These are phyloP conservation scores for Cladophialophora chaetospira DNA, from an alignment of 2,329 filamentous ascomycete species.

Conservation along the genomic window DNA sequence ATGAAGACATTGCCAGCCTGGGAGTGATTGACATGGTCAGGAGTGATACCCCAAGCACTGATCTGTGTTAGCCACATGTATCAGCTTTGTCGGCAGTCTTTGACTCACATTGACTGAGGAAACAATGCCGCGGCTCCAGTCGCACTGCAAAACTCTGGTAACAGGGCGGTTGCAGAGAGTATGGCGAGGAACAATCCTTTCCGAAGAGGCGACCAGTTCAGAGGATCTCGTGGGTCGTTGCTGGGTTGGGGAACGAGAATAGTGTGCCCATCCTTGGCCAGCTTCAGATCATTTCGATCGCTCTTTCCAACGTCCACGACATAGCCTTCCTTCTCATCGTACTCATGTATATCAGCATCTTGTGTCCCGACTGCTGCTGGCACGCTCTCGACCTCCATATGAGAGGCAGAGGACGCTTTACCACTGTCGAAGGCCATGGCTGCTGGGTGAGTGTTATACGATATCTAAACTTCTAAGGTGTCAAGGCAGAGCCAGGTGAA, in stretches of 20 bases:
- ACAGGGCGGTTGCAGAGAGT: not conserved
- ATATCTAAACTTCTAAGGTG: too few species aligned
- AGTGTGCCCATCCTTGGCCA: not conserved
- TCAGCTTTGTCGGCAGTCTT: not conserved
- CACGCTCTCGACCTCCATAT: too few species aligned
- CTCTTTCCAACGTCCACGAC: not conserved
- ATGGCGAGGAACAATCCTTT: not conserved
- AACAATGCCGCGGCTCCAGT: not conserved
- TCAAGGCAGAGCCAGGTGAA: too few species aligned
- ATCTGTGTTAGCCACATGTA: not conserved
- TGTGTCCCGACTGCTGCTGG: too few species aligned
- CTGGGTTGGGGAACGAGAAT: not conserved
- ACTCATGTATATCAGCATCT: too few species aligned
- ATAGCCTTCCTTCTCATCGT: not conserved
- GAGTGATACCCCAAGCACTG: conserved; percentile 38
- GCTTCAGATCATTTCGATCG: not conserved
- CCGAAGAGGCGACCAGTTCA: not conserved
- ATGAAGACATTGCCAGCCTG: conserved; percentile 46
- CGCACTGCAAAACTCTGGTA: not conserved
- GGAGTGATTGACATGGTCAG: conserved; percentile 41
- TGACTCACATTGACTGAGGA: not conserved
- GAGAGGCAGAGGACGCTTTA: too few species aligned
- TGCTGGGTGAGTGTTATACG: too few species aligned
- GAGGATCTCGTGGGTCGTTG: not conserved
- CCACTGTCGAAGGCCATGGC: too few species aligned